Evolutionary conservation across 2,329 filamentous ascomycete genomes (phyloP).

Genomic region (Fusarium gaditjirri): DNA sequence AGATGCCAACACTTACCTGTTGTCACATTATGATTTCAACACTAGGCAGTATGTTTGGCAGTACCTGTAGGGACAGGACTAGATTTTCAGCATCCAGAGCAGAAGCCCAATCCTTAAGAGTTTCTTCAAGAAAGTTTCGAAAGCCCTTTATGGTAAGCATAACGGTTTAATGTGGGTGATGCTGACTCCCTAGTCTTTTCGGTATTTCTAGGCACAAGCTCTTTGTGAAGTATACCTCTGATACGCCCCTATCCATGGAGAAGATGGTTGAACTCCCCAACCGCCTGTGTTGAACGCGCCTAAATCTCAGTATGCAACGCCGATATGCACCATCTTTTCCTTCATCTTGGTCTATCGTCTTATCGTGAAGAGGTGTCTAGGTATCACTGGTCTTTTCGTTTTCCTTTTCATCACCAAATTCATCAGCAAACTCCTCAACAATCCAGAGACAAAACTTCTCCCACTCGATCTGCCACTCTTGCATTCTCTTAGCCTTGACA

Average conservation of each 20-base stretch:
- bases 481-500: conserved; percentile 76
- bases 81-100: no score
- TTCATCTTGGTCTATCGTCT: conserved; percentile 17
- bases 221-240: neutral
- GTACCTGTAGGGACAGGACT: no score
- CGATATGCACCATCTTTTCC: conserved; percentile 2
- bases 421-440: conserved; percentile 76
- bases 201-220: neutral
- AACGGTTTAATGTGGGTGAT: neutral
- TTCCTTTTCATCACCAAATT: conserved; percentile 60
- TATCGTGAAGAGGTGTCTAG: neutral
- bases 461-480: conserved; percentile 84
- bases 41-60: no score
- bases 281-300: conserved; percentile 31
- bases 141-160: no score
- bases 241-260: neutral
- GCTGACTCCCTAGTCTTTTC: neutral
- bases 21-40: no score
- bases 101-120: no score
- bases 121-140: no score
- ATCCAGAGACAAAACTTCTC: conserved; percentile 94
- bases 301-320: conserved; percentile 16
- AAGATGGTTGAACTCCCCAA: conserved; percentile 23
- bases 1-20: no score
- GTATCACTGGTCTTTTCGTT: neutral